phyloP scores from a whole-genome alignment of 371 early-diverging fungal genomes.

The Mortierella polycephala region DNA sequence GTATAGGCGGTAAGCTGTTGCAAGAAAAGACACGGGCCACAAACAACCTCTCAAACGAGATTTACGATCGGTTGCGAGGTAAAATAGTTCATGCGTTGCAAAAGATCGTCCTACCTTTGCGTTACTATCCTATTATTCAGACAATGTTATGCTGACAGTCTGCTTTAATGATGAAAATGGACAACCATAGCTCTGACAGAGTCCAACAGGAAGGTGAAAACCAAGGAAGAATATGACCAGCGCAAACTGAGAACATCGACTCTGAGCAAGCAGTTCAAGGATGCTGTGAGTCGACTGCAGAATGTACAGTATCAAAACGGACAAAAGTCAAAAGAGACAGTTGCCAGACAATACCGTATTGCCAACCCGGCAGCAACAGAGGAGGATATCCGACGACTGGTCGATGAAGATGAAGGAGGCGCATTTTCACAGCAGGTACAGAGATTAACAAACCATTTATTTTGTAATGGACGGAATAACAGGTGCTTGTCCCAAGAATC shows the following conservation, averaged over 20 bases:
- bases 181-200: conserved; percentile 22
- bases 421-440: conserved; percentile 43
- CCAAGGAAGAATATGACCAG: conserved; percentile 40
- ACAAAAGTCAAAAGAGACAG: conserved; percentile 46
- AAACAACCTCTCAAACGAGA: conserved; percentile 44
- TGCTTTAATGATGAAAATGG: not conserved
- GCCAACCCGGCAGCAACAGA: conserved; percentile 42
- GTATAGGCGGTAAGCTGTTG: conserved; percentile 24
- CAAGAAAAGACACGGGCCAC: conserved; percentile 24
- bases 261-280: conserved; percentile 45
- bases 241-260: conserved; percentile 50
- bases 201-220: conserved; percentile 31
- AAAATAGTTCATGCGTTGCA: not conserved
- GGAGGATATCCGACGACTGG: conserved; percentile 27
- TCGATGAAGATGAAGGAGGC: conserved; percentile 31
- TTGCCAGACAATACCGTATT: conserved; percentile 40
- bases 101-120: not conserved
- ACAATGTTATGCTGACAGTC: not conserved
- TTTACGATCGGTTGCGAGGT: conserved; percentile 50
- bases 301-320: conserved; percentile 38
- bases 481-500: too few relatives aligned
- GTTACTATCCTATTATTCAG: not conserved
- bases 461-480: too few relatives aligned
- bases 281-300: conserved; percentile 40
- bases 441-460: not conserved